These are phyloP conservation scores for Colletotrichum falcatum DNA, from an alignment of 2,329 filamentous ascomycete genomes.

Conservation along the genomic window DNA sequence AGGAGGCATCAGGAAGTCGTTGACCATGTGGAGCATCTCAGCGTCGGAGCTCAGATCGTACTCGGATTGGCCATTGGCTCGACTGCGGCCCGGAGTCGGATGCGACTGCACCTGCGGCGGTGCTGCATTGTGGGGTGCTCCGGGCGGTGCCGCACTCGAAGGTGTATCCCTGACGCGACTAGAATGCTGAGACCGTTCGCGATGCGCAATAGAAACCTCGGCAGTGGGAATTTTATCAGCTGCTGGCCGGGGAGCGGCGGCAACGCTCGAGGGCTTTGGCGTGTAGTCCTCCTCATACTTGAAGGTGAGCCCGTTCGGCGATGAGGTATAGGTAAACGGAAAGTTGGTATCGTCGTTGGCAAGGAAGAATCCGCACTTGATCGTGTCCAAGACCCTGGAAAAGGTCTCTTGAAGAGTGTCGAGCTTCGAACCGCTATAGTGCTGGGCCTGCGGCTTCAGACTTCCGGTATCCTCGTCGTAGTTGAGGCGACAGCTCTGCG, in stretches of 20 bases:
- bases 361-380: constrained; percentile 62
- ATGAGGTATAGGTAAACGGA: constrained; percentile 32
- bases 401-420: constrained; percentile 42
- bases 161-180: background rate
- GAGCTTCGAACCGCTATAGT: constrained; percentile 40
- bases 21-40: constrained; percentile 61
- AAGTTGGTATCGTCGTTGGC: constrained; percentile 50
- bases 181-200: background rate
- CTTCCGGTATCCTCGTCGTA: constrained; percentile 48
- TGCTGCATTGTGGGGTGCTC: background rate
- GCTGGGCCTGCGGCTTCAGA: constrained; percentile 57
- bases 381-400: constrained; percentile 61
- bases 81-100: constrained; percentile 25
- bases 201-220: background rate
- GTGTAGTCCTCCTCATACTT: constrained; percentile 30
- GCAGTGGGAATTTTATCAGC: background rate
- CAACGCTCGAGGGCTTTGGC: constrained; percentile 4
- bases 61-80: constrained; percentile 30
- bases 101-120: constrained; percentile 15
- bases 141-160: background rate
- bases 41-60: constrained; percentile 46
- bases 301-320: constrained; percentile 31
- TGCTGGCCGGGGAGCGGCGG: background rate
- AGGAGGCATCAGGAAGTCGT: constrained; percentile 61
- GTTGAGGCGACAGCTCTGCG: constrained; percentile 55